These are phyloP conservation scores for Cyclotella baltica DNA, from an alignment of 108 stramenopile species.

Conservation along the genomic window DNA sequence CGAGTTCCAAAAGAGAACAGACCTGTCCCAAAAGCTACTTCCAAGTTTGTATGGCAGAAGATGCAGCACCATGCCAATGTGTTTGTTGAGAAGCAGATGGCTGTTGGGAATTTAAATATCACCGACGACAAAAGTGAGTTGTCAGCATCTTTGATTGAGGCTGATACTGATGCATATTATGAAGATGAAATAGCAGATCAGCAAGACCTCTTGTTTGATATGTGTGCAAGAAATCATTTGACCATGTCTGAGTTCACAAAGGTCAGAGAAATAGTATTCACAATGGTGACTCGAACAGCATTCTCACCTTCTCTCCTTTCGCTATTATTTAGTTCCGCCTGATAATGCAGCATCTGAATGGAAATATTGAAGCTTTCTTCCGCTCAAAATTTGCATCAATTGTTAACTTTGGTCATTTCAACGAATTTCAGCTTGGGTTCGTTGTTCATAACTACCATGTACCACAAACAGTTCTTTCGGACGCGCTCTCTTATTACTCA, in stretches of 20 bases:
- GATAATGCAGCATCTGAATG: conserved; percentile 2
- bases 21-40: background rate
- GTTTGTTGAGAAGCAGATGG: background rate
- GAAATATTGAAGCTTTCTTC: background rate
- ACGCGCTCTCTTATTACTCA: background rate
- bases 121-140: background rate
- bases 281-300: background rate
- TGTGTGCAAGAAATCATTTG: background rate
- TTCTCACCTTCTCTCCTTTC: background rate
- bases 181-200: background rate
- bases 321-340: background rate
- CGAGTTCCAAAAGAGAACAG: conserved; percentile 6
- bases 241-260: conserved; percentile 12
- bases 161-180: background rate
- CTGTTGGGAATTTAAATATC: background rate
- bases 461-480: background rate
- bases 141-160: background rate
- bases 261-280: background rate
- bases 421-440: background rate
- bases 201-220: background rate
- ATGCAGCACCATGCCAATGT: background rate
- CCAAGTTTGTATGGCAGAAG: conserved; percentile 6
- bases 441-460: background rate
- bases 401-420: conserved; percentile 2
- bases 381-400: background rate